phyloP scores from a whole-genome alignment of 352 stramenopile genomes.

The Thraustochytrium striatum region DNA sequence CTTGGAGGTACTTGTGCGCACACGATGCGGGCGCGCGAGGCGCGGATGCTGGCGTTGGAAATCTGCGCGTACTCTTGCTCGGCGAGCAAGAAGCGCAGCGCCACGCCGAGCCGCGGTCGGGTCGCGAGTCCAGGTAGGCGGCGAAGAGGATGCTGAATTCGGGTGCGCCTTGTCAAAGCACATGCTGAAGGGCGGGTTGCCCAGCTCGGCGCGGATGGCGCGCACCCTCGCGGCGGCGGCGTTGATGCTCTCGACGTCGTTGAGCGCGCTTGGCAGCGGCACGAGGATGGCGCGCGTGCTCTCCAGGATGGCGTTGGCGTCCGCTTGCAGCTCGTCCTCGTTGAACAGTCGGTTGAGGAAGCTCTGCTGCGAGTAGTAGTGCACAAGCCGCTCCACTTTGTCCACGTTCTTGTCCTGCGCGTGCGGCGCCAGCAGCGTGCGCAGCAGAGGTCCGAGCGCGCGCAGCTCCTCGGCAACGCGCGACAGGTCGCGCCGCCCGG shows the following conservation, averaged over 20 bases:
- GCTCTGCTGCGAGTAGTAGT: slow-evolving; percentile 5
- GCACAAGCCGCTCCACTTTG: slow-evolving; percentile 34
- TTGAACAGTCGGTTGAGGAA: slow-evolving; percentile 37
- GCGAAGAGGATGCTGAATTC: neutral
- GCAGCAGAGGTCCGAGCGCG: neutral
- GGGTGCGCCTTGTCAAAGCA: slow-evolving; percentile 30
- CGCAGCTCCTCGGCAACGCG: slow-evolving; percentile 11
- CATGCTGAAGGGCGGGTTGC: neutral
- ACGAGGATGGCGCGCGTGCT: slow-evolving; percentile 3
- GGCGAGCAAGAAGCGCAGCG: slow-evolving; percentile 18
- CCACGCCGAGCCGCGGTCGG: neutral
- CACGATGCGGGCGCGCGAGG: slow-evolving; percentile 30
- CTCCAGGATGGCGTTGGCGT: slow-evolving; percentile 1
- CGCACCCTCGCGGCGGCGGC: neutral
- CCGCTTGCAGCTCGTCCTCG: neutral
- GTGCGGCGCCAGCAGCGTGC: slow-evolving; percentile 23
- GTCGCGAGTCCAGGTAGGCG: neutral
- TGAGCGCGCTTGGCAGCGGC: slow-evolving; percentile 6
- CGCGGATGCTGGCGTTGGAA: slow-evolving; percentile 10
- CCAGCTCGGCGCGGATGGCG: neutral
- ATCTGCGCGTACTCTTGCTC: slow-evolving; percentile 29
- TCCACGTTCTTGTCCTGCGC: slow-evolving; percentile 42
- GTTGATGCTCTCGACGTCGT: slow-evolving; percentile 34
- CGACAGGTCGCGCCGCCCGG: slow-evolving; percentile 13
- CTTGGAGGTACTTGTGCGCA: slow-evolving; percentile 32